These are phyloP conservation scores for Backusella macrospora DNA, from an alignment of 192 early-diverging fungal genomes.

Conservation along the genomic window DNA sequence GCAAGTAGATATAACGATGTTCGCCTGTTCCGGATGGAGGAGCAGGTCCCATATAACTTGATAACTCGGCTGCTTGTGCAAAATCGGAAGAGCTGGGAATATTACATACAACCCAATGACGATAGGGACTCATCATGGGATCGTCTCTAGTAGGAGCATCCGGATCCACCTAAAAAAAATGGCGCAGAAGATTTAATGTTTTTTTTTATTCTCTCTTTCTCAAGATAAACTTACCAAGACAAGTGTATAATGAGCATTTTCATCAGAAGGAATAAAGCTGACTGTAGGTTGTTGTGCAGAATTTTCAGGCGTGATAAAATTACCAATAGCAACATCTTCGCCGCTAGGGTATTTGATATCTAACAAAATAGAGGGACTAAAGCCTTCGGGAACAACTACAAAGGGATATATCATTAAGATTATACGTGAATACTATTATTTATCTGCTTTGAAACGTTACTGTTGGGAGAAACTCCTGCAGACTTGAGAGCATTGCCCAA, in stretches of 20 bases:
- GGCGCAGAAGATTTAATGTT: not conserved
- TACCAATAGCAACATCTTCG: slow-evolving; percentile 37
- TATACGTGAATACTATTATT: not conserved
- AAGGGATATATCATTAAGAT: not conserved
- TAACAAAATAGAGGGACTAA: slow-evolving; percentile 24
- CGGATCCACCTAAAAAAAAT: slow-evolving; percentile 49
- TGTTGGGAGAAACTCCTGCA: slow-evolving; percentile 47
- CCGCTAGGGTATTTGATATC: slow-evolving; percentile 31
- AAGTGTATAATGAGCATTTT: slow-evolving; percentile 30
- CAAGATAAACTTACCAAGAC: slow-evolving; percentile 19
- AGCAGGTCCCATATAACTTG: slow-evolving; percentile 52
- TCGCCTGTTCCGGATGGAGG: slow-evolving; percentile 55
- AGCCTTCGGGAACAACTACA: slow-evolving; percentile 23
- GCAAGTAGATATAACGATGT: slow-evolving; percentile 62
- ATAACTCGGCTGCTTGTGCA: slow-evolving; percentile 19
- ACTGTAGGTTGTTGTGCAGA: slow-evolving; percentile 24
- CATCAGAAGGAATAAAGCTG: slow-evolving; percentile 28
- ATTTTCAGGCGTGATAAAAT: slow-evolving; percentile 19
- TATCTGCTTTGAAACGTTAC: slow-evolving; percentile 7
- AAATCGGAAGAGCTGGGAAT: slow-evolving; percentile 39
- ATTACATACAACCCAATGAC: slow-evolving; percentile 61
- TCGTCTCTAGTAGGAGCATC: slow-evolving; percentile 54
- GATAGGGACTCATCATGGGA: slow-evolving; percentile 51
- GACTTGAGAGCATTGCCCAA: slow-evolving; percentile 38
- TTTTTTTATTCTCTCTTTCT: not conserved